Evolutionary conservation across 306 rosid species (phyloP).

Genomic region (Delonix regia): DNA sequence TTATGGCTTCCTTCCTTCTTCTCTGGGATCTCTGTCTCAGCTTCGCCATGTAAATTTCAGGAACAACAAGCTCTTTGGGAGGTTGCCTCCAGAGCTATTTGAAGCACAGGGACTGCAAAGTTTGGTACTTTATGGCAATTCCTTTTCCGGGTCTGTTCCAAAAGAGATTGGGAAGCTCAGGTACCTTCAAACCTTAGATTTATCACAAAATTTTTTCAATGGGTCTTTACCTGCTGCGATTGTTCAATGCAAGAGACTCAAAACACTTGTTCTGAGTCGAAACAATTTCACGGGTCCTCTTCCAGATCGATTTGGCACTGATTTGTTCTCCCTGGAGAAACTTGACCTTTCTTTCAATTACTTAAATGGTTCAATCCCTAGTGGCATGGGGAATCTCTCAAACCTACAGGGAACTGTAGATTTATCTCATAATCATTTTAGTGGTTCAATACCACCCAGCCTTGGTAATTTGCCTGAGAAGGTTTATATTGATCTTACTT

Average conservation of each 20-base stretch:
- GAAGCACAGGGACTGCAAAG: conserved; percentile 84
- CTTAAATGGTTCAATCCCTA: conserved; percentile 79
- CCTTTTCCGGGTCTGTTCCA: conserved; percentile 83
- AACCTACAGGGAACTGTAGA: conserved; percentile 90
- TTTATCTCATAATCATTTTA: conserved; percentile 84
- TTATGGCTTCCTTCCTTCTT: conserved; percentile 74
- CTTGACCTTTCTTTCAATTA: conserved; percentile 78
- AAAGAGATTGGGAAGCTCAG: conserved; percentile 75
- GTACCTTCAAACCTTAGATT: conserved; percentile 86
- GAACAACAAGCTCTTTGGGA: conserved; percentile 71
- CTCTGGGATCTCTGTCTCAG: conserved; percentile 69
- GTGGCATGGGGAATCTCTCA: conserved; percentile 80
- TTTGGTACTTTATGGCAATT: conserved; percentile 92
- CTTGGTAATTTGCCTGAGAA: conserved; percentile 96
- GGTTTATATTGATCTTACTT: conserved; percentile 93
- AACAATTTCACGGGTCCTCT: conserved; percentile 80
- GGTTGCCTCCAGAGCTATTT: conserved; percentile 72
- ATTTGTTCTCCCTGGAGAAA: conserved; percentile 64
- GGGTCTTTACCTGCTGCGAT: conserved; percentile 74
- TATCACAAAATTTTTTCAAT: conserved; percentile 75
- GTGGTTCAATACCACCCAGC: conserved; percentile 82
- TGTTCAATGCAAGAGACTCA: conserved; percentile 78
- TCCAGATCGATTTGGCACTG: conserved; percentile 69
- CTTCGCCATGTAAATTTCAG: conserved; percentile 92
- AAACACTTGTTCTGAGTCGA: conserved; percentile 62